Conservation (phyloP, 371 early-diverging fungal genomes). For the Thermomucor indicae-seudaticae region DNA sequence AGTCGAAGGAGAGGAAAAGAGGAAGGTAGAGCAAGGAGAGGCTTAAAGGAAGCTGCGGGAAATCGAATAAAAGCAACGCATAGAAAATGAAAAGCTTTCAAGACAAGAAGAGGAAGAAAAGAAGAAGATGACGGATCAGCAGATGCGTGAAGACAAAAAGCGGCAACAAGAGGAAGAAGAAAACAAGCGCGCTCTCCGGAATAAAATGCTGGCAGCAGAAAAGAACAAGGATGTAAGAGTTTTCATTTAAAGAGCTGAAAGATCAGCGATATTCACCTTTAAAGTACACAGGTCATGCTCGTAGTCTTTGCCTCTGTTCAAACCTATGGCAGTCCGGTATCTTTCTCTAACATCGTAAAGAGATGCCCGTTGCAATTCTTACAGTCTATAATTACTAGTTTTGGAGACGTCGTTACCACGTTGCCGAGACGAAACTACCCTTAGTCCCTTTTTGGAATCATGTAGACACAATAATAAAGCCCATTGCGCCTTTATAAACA, state of each 20-base stretch:
- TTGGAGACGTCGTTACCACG: conserved; percentile 16
- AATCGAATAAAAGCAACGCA: conserved; percentile 1
- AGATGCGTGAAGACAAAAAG: conserved; percentile 12
- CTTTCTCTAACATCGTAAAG: background rate
- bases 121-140: too few relatives aligned
- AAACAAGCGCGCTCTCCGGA: conserved; percentile 8
- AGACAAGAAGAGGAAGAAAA: background rate
- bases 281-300: conserved; percentile 2
- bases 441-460: too few relatives aligned
- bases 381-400: conserved; percentile 1
- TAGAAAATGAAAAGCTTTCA: background rate
- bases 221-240: conserved; percentile 17
- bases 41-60: background rate
- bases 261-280: background rate
- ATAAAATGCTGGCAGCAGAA: conserved; percentile 25
- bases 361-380: conserved; percentile 8
- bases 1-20: conserved; percentile 3
- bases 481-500: too few relatives aligned
- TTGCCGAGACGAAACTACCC: too few relatives aligned
- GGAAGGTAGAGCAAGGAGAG: background rate
- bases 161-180: conserved; percentile 5
- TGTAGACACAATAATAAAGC: too few relatives aligned
- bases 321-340: conserved; percentile 4
- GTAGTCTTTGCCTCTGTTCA: conserved; percentile 9
- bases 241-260: background rate